A percentile compares a stretch with the other conserved stretches of the same genome.
phyloP scores from a whole-genome alignment of 2,329 filamentous ascomycete species.

The Pseudogymnoascus sp. region DNA sequence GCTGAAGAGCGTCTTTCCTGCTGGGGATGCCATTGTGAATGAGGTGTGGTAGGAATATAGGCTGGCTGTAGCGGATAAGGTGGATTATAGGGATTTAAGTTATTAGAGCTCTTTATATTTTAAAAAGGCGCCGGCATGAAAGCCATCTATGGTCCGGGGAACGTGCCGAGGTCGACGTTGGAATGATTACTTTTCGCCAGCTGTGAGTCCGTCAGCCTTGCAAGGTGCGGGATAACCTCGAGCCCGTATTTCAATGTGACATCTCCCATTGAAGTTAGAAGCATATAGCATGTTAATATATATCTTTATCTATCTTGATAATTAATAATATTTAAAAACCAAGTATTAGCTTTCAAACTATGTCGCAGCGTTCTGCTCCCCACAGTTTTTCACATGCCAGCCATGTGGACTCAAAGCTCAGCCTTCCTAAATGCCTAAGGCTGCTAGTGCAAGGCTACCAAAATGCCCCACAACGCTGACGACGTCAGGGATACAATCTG shows the following conservation, averaged over 20 bases:
- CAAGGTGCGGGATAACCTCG: not conserved
- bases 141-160: not conserved
- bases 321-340: not conserved
- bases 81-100: not conserved
- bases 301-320: not conserved
- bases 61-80: not conserved
- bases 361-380: not conserved
- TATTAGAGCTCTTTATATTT: not conserved
- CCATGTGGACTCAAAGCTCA: not conserved
- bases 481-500: conserved; percentile 5
- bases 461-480: not conserved
- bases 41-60: not conserved
- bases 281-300: not conserved
- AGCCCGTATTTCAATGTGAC: not conserved
- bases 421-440: conserved; percentile 3
- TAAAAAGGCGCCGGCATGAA: not conserved
- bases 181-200: not conserved
- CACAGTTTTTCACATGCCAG: not conserved
- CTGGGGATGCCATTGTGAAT: conserved; percentile 15
- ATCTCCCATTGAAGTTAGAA: not conserved
- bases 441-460: conserved; percentile 4
- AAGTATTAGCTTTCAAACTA: not conserved
- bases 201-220: not conserved
- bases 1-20: conserved; percentile 43
- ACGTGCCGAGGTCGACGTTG: not conserved